Conservation (phyloP, 345 rosid genomes). For the Ceriops zippeliana region DNA sequence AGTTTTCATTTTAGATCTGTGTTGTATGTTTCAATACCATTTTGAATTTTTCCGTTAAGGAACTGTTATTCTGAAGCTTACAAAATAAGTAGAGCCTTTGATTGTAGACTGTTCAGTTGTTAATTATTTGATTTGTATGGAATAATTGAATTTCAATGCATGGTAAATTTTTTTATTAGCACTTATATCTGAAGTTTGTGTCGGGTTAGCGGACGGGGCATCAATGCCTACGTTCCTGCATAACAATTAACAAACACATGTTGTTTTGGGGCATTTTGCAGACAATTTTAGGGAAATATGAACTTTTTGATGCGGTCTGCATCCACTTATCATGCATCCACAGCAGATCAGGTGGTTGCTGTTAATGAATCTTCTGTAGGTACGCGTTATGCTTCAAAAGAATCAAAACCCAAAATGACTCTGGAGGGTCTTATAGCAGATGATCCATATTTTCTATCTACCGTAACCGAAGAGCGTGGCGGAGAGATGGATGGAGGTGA, state of each 20-base stretch:
- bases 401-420: conserved; percentile 39
- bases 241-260: background rate
- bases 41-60: too few species aligned
- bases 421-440: conserved; percentile 68
- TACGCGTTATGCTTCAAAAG: conserved; percentile 30
- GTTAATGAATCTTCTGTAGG: conserved; percentile 45
- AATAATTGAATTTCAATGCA: too few species aligned
- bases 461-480: conserved; percentile 35
- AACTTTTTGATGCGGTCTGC: conserved; percentile 73
- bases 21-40: too few species aligned
- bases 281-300: conserved; percentile 41
- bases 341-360: conserved; percentile 39
- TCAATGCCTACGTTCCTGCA: background rate
- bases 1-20: too few species aligned
- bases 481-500: conserved; percentile 35
- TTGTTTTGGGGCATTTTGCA: conserved; percentile 11
- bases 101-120: too few species aligned
- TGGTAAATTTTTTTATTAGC: too few species aligned
- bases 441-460: conserved; percentile 55
- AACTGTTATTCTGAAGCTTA: too few species aligned
- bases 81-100: too few species aligned
- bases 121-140: too few species aligned
- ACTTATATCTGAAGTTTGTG: too few species aligned
- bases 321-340: conserved; percentile 29
- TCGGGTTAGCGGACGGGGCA: too few species aligned